Evolutionary conservation across 2,329 filamentous ascomycete genomes (phyloP).

Genomic region (Epichloe amarillans): DNA sequence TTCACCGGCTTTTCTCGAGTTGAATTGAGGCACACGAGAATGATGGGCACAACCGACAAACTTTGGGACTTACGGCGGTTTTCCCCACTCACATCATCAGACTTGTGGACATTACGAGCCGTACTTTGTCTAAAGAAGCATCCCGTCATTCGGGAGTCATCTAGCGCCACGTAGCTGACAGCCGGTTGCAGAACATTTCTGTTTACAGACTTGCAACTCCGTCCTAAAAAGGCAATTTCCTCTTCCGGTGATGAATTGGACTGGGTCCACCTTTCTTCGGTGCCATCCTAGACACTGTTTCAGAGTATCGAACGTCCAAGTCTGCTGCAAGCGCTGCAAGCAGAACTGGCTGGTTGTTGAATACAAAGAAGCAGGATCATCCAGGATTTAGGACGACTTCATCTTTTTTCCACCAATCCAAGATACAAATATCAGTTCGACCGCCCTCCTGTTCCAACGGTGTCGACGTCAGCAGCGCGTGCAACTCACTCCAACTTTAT

Average conservation of each 20-base stretch:
- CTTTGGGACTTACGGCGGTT: not conserved
- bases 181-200: not conserved
- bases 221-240: not conserved
- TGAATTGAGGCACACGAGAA: not conserved
- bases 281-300: not conserved
- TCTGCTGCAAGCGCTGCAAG: constrained; percentile 3
- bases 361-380: not conserved
- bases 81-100: not conserved
- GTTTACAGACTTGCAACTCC: not conserved
- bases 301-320: not conserved
- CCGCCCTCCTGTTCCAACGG: not conserved
- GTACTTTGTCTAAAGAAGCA: not conserved
- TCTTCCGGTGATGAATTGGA: not conserved
- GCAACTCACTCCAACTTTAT: constrained; percentile 7
- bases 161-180: not conserved
- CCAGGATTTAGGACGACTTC: not conserved
- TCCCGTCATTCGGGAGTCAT: not conserved
- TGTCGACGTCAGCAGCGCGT: not conserved
- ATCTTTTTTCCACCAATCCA: not conserved
- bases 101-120: not conserved
- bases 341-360: not conserved
- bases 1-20: not conserved
- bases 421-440: not conserved
- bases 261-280: not conserved
- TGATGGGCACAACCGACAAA: not conserved